phyloP scores from a whole-genome alignment of 257 asterid species.

The Ilex aquifolium region DNA sequence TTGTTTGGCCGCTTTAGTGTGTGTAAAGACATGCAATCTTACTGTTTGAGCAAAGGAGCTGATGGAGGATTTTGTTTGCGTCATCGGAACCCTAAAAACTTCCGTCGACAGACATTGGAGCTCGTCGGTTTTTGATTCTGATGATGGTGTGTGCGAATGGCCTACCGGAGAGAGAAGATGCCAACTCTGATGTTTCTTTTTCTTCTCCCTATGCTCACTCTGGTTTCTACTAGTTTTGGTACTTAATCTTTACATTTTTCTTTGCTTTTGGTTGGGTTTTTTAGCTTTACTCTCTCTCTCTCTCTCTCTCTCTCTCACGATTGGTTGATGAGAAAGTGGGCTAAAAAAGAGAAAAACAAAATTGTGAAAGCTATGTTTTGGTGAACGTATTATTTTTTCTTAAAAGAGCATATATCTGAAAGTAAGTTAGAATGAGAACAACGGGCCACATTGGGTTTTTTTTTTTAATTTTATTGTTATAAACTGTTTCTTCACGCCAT shows the following conservation, averaged over 20 bases:
- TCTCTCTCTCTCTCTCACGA: not conserved
- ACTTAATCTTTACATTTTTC: constrained; percentile 2
- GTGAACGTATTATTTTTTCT: too few relatives aligned
- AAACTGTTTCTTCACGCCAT: not conserved
- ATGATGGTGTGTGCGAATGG: constrained; percentile 46
- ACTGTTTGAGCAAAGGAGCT: constrained; percentile 25
- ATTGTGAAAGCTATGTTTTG: not conserved
- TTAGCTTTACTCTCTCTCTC: not conserved
- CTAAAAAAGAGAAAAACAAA: not conserved
- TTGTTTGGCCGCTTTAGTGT: constrained; percentile 6
- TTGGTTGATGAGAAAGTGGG: not conserved
- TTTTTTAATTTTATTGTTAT: not conserved
- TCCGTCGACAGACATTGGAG: not conserved
- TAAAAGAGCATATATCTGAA: too few relatives aligned
- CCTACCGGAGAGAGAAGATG: constrained; percentile 58
- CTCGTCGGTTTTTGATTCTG: constrained; percentile 21
- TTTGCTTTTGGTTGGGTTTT: not conserved
- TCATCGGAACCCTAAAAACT: not conserved
- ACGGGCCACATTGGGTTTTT: too few relatives aligned
- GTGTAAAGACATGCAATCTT: constrained; percentile 37
- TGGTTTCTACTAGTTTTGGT: constrained; percentile 58
- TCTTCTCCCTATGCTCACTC: constrained; percentile 55
- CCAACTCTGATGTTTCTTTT: constrained; percentile 26
- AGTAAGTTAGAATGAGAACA: too few relatives aligned
- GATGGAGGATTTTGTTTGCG: constrained; percentile 22